phyloP scores from a whole-genome alignment of 2,329 filamentous ascomycete species.

The Geosmithia putterillii region DNA sequence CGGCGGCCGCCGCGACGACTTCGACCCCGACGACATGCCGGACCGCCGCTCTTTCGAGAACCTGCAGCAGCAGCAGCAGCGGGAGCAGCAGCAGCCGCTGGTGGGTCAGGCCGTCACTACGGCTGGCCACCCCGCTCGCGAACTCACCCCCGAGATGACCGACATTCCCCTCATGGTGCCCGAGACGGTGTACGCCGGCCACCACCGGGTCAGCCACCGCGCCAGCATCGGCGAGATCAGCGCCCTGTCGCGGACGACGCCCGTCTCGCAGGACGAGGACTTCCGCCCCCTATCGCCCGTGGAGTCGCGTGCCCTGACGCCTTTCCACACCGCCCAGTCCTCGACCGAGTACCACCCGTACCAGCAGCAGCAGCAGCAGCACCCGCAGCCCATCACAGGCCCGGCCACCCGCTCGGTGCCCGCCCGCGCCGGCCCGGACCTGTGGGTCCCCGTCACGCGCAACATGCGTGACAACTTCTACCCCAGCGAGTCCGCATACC shows the following conservation, averaged over 20 bases:
- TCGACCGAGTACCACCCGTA: not conserved
- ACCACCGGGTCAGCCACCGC: not conserved
- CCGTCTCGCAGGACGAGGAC: not conserved
- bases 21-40: not conserved
- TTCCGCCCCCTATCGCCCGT: conserved; percentile 1
- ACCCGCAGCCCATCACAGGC: conserved; percentile 1
- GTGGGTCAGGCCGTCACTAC: not conserved
- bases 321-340: not conserved
- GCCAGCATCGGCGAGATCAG: not conserved
- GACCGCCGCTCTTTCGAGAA: not conserved
- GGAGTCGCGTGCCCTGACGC: not conserved
- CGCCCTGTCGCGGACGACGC: not conserved
- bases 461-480: conserved; percentile 20
- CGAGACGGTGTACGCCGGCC: conserved; percentile 1
- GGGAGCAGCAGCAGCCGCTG: not conserved
- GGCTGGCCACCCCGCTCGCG: not conserved
- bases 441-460: conserved; percentile 21
- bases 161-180: not conserved
- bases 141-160: not conserved
- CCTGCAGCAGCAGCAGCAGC: not conserved
- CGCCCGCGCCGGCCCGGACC: conserved; percentile 4
- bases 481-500: conserved; percentile 23
- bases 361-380: not conserved
- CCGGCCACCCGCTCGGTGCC: conserved; percentile 2
- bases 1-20: conserved; percentile 28